phyloP scores from a whole-genome alignment of 1,284 basidiomycete genomes.

The Kalmanozyma brasiliensis region DNA sequence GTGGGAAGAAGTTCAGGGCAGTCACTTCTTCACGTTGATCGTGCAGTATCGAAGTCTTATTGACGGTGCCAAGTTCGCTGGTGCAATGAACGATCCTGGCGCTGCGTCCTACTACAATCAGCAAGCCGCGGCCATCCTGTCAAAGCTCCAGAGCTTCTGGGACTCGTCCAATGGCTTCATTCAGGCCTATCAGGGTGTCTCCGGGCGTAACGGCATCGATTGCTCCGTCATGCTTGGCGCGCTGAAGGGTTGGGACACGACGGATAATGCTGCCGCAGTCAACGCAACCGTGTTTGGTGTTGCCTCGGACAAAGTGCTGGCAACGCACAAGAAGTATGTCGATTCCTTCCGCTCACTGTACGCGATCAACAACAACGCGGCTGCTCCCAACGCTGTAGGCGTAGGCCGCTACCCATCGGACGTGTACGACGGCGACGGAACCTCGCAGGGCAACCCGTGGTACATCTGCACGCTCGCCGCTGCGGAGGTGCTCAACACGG shows the following conservation, averaged over 20 bases:
- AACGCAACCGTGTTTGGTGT: slow-evolving; percentile 38
- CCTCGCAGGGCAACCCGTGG: slow-evolving; percentile 54
- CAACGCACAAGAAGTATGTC: slow-evolving; percentile 52
- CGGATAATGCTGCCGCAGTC: slow-evolving; percentile 14
- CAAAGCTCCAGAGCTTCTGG: slow-evolving; percentile 51
- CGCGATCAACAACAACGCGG: slow-evolving; percentile 45
- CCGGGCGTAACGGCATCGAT: slow-evolving; percentile 42
- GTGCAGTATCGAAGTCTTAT: slow-evolving; percentile 54
- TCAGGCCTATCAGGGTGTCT: slow-evolving; percentile 50
- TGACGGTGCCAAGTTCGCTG: slow-evolving; percentile 55
- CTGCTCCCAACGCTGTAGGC: slow-evolving; percentile 37
- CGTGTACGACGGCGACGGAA: slow-evolving; percentile 40
- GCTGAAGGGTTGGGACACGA: slow-evolving; percentile 49
- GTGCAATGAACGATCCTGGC: slow-evolving; percentile 48
- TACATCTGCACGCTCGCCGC: slow-evolving; percentile 53
- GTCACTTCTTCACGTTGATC: slow-evolving; percentile 56
- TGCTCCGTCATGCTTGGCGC: slow-evolving; percentile 47
- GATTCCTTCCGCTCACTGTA: slow-evolving; percentile 50
- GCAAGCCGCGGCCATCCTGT: slow-evolving; percentile 40
- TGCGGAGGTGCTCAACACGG: slow-evolving; percentile 52
- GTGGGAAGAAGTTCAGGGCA: slow-evolving; percentile 50
- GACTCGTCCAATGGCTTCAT: slow-evolving; percentile 25
- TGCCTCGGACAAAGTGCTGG: slow-evolving; percentile 46
- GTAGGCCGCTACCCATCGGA: slow-evolving; percentile 47
- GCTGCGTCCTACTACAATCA: slow-evolving; percentile 52